Conservation (phyloP, 2,329 filamentous ascomycete species). For the Sodiomyces alkalinus region DNA sequence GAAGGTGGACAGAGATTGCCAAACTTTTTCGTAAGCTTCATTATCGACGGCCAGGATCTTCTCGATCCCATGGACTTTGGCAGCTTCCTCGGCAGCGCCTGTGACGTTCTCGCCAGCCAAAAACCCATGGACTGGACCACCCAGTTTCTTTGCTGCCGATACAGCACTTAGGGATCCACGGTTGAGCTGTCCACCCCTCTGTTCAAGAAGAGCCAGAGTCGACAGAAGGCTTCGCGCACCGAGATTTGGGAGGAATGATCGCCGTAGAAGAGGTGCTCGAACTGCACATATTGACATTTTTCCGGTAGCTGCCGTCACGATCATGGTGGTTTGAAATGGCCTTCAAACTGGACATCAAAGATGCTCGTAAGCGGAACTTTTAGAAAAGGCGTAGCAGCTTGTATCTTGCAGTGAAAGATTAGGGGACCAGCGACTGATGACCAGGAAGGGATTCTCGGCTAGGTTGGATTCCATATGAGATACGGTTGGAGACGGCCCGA, state of each 20-base stretch:
- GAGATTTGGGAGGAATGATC: constrained; percentile 1
- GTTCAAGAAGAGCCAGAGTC: constrained; percentile 82
- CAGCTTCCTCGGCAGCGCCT: constrained; percentile 62
- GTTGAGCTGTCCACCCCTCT: constrained; percentile 78
- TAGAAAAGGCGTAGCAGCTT: no score
- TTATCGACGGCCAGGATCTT: constrained; percentile 87
- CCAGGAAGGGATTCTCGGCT: no score
- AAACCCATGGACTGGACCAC: constrained; percentile 74
- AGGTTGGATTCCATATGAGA: no score
- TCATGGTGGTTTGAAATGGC: constrained; percentile 15
- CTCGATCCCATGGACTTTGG: constrained; percentile 79
- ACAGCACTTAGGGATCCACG: constrained; percentile 70
- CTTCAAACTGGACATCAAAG: no score
- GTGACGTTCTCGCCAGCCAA: constrained; percentile 71
- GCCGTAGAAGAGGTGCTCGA: constrained; percentile 42
- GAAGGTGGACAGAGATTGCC: no score
- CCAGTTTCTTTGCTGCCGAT: constrained; percentile 73
- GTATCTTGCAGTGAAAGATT: background rate
- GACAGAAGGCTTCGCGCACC: constrained; percentile 45
- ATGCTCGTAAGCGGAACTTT: no score
- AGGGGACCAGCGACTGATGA: no score
- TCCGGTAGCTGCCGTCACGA: constrained; percentile 12
- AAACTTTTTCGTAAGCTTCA: constrained; percentile 81
- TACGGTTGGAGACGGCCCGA: constrained; percentile 24
- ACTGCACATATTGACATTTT: no score